Conservation (phyloP, 352 stramenopile species). For the Thraustochytrium striatum region DNA sequence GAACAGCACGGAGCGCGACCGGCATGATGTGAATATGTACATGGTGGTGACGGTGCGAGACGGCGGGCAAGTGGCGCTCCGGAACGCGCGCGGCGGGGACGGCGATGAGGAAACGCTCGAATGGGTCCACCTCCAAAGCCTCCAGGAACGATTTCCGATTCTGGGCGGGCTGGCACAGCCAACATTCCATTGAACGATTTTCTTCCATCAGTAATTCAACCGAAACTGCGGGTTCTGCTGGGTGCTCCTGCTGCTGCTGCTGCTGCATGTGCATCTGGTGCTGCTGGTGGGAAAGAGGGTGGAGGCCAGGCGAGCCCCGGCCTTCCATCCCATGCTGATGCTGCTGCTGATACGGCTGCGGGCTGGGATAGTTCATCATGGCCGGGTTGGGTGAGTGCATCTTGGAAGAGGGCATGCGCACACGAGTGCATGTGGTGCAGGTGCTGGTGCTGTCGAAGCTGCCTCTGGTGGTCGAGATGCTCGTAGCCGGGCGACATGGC, state of each 20-base stretch:
- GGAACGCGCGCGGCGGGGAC: neutral
- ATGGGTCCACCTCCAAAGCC: neutral
- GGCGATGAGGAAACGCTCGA: neutral
- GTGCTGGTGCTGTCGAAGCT: neutral
- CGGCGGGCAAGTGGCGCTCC: neutral
- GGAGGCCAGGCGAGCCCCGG: neutral
- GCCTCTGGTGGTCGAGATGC: neutral
- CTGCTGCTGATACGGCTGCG: neutral
- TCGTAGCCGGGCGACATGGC: constrained; percentile 39
- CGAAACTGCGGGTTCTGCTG: too few relatives aligned
- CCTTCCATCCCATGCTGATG: neutral
- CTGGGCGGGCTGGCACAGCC: neutral
- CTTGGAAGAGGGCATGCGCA: neutral
- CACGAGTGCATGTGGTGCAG: constrained; percentile 19
- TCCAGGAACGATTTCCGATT: neutral
- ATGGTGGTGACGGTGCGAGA: neutral
- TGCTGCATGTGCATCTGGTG: constrained; percentile 7
- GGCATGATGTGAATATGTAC: neutral
- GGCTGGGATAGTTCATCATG: neutral
- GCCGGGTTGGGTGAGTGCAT: constrained; percentile 41
- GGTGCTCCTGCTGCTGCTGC: too few relatives aligned
- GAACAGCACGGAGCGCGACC: neutral
- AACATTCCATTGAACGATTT: neutral
- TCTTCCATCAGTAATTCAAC: neutral
- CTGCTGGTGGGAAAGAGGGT: neutral